These are phyloP conservation scores for Fusarium odoratissimum DNA, from an alignment of 2,329 filamentous ascomycete species.

Conservation along the genomic window DNA sequence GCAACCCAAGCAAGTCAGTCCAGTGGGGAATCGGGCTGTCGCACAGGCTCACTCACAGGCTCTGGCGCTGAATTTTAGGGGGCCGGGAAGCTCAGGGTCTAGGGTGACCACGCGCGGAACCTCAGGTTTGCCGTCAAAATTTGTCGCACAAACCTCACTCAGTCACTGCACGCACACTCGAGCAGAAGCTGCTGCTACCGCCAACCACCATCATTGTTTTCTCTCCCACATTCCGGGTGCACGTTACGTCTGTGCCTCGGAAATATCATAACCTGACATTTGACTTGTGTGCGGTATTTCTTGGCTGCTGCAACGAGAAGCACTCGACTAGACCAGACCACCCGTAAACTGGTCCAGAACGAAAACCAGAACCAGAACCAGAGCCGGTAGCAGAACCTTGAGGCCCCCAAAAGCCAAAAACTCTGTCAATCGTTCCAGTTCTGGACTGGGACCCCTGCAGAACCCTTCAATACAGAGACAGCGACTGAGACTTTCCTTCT, in stretches of 20 bases:
- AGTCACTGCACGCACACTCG: background rate
- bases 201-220: constrained; percentile 3
- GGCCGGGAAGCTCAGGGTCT: background rate
- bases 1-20: background rate
- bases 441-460: constrained; percentile 23
- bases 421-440: constrained; percentile 21
- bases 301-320: background rate
- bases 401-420: constrained; percentile 18
- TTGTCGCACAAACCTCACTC: constrained; percentile 21
- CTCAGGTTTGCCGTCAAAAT: constrained; percentile 7
- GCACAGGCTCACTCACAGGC: background rate
- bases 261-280: constrained; percentile 1
- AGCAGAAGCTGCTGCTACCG: background rate
- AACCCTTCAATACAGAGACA: background rate
- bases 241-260: background rate
- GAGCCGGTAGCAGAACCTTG: constrained; percentile 10
- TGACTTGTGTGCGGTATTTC: constrained; percentile 2
- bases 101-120: constrained; percentile 1
- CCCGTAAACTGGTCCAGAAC: constrained; percentile 13
- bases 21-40: background rate
- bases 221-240: background rate
- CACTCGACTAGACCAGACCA: background rate
- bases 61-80: background rate
- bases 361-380: constrained; percentile 7
- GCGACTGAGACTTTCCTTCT: background rate